Conservation (phyloP, 257 asterid genomes). For the Solanum paucissectum region DNA sequence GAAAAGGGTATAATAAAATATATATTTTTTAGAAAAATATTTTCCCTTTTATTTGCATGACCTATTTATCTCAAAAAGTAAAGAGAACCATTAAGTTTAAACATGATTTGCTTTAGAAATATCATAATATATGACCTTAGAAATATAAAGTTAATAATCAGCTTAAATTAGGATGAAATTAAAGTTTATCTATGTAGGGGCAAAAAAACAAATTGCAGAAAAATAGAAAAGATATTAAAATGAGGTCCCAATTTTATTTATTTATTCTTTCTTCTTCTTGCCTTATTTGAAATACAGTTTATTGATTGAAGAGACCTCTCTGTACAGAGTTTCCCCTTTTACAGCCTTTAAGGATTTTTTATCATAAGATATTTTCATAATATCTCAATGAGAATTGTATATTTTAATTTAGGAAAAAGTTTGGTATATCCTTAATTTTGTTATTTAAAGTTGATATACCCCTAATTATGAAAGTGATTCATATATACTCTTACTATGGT, state of each 20-base stretch:
- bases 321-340: neutral
- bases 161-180: neutral
- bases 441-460: rapidly evolving
- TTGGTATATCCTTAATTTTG: rapidly evolving
- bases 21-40: neutral
- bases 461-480: rapidly evolving
- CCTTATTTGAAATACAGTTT: neutral
- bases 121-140: neutral
- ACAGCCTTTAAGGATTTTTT: neutral
- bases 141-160: too few relatives aligned
- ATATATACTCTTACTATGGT: rapidly evolving
- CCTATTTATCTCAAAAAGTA: neutral
- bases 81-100: neutral
- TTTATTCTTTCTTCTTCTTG: neutral
- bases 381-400: neutral
- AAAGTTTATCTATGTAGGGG: neutral
- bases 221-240: neutral
- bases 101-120: neutral
- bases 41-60: neutral
- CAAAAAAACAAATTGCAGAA: neutral
- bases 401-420: too few relatives aligned
- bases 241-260: neutral
- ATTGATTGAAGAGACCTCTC: neutral
- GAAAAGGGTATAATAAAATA: neutral
- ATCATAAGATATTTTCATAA: neutral